Base-by-base conservation (phyloP, 2,329 filamentous ascomycete species). In the Sphaerulina vaccinii region DNA sequence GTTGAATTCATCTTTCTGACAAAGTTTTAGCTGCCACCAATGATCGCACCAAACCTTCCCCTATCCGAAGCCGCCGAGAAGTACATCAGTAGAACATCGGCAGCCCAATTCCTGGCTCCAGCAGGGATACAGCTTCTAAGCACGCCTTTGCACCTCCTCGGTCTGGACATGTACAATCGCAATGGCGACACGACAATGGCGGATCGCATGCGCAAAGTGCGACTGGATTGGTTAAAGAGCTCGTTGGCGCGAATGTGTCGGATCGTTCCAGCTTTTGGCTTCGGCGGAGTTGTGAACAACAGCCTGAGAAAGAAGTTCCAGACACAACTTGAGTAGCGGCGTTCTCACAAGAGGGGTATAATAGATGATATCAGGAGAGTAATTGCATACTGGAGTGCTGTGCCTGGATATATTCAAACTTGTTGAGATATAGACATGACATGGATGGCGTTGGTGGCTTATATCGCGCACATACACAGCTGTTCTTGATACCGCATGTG, bases 241-340 rank as follows among this genome's bases (percentile, higher is more conserved):
- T 82, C 83, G 23, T 71, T 81, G 51, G 90, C 91, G 21, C 75
- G 90, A 48, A 86, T 96, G 71, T 87, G 87, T 55, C 80, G 91
- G 64, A 95, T 96, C 62, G 79, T 96, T 2, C 90, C 90, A 15
- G 90, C 90, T 0, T 96, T 92, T 75, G 91, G 90, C 1, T 79
- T 95, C 10, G 91, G 90, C 1, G 90, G 90, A 0, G 88, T 95
- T 9, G 86, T 93, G 9, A 96, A 96, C 71, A 79, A 79, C 53
- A 84, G 87, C 64, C 76, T 92, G 38, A 79, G 90, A 61, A 76
- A 73, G 64, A 74, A 68, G 47, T 67, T 92, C 61, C 90, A 95
- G 85, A 74, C 73, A 60, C 78, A 69, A 62, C 66, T 88, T 52
- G 79, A 79, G 62, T 67, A 56, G 43, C 5, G 8, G 13, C 3